Base-by-base conservation (phyloP, 768 basidiomycete species). In the Pulveroboletus ravenelii region DNA sequence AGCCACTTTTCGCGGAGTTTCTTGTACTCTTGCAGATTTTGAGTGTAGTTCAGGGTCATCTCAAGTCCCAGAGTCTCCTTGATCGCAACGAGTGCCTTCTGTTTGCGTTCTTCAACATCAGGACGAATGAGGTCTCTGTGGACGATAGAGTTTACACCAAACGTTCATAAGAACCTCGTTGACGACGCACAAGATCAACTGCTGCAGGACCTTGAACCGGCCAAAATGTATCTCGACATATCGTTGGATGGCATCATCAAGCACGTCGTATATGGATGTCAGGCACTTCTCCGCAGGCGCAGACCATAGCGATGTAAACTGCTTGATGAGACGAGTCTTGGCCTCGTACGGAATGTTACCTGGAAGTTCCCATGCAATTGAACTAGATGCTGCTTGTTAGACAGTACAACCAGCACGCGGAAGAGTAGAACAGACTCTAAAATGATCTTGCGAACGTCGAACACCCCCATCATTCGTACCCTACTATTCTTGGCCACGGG, bases 261-360 rank as follows among this genome's bases (percentile, higher is more conserved):
- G 59, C 3, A 70, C 62, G 10, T 65, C 57, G 12, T 62, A 58
- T 5, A 76, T 62, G 10, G 48, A 52, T 1, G 60, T 54, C 62
- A 75, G 65, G 50, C 76, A 76, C 10, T 52, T 48, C 7, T 61
- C 35, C 0, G 70, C 63, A 1, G 77, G 74, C 0, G 36, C 41
- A 1, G 47, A 34, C 79, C 79, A 80, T 12, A 66, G 34, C 6
- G 44, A 48, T 13, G 71, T 70, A 41, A 65, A 72, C 12, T 54
- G 42, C 4, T 54, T 52, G 32, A 78, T 75, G 14, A 76, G 64
- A 27, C 57, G 60, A 10, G 50, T 55, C 41, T 72, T 75, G 13
- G 75, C 74, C 25, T 66, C 67, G 45, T 67, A 75, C 0, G 76
- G 75, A 20, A 74, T 55, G 31, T 74, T 66, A 5, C 62, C 59